Evolutionary conservation across 192 early-diverging fungal genomes (phyloP).

Genomic region (Coemansia sp.): DNA sequence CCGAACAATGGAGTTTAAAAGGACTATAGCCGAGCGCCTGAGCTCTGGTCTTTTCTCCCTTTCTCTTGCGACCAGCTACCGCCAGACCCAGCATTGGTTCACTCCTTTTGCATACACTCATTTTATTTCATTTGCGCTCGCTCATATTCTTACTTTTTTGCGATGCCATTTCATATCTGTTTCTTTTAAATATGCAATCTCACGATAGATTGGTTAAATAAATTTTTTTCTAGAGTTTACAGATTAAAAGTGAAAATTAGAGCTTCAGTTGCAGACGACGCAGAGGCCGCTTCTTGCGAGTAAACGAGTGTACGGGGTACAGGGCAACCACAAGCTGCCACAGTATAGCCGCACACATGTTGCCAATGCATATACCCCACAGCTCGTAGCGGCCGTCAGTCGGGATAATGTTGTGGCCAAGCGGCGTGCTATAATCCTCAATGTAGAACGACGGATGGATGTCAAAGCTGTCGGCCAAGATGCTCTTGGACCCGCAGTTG

Average conservation of each 20-base stretch:
- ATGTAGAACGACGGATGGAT: slow-evolving; percentile 53
- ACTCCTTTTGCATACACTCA: not conserved
- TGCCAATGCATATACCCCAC: slow-evolving; percentile 55
- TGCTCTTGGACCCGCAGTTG: slow-evolving; percentile 63
- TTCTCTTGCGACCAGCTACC: too few species aligned
- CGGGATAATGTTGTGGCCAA: slow-evolving; percentile 76
- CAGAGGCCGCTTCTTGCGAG: slow-evolving; percentile 53
- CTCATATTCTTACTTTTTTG: not conserved
- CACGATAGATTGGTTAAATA: not conserved
- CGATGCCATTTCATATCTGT: slow-evolving; percentile 1
- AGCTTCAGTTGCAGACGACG: slow-evolving; percentile 16
- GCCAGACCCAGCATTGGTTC: too few species aligned
- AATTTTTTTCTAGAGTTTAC: not conserved
- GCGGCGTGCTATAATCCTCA: slow-evolving; percentile 61
- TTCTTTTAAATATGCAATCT: not conserved
- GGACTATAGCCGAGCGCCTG: too few species aligned
- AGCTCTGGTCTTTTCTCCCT: too few species aligned
- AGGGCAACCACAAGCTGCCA: slow-evolving; percentile 57
- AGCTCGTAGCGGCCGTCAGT: slow-evolving; percentile 60
- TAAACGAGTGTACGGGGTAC: slow-evolving; percentile 50
- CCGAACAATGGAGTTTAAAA: too few species aligned
- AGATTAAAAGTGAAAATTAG: not conserved
- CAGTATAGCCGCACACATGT: slow-evolving; percentile 39
- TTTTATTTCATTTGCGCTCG: slow-evolving; percentile 1
- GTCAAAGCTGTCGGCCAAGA: slow-evolving; percentile 33